Base-by-base conservation (phyloP, 1,284 basidiomycete species). In the Fistulinella cinereoalba region DNA sequence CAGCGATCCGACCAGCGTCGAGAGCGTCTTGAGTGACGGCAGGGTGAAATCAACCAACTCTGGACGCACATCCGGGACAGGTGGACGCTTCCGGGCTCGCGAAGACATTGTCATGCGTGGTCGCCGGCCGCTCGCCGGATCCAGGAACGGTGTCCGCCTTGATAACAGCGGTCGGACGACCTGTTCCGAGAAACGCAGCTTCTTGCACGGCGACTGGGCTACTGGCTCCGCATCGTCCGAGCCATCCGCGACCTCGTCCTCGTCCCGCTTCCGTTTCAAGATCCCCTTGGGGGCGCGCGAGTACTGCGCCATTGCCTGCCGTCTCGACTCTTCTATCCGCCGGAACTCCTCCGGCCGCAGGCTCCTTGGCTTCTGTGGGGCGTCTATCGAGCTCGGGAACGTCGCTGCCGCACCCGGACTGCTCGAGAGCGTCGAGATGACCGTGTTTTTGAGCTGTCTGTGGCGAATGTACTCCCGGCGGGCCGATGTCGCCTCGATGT, bases 31-130 rank as follows among this genome's bases (percentile, higher is more conserved):
- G 6, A 66, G 42, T 31, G 64, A 65, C 6, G 61, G 61, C 5
- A 66, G 50, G 1, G 64, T 62, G n/a, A 62, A 65, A 41, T 65
- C 43, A n/a, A 62, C 44, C 45, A 52, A 44, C 44, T 65, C 56
- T 3, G 58, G 56, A 37, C 51, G 61, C 10, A 36, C 32, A 1
- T 15, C 25, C 6, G 43, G 41, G 9, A 13, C 31, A 36, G 16
- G 43, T 0, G 33, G 7, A 1, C 63, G 63, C 18, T 49, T 60
- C 31, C 50, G 48, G 0, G 44, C 40, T n/a, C 61, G 47, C 0
- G 61, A 48, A 21, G 37, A 41, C 25, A 56, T 46, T 6, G 41
- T 34, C 5, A 39, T 24, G 4, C 58, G 53, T 7, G 56, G 28
- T 6, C 59, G 56, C 10, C 58, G 51, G n/a, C 54, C 25, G 1